phyloP scores from a whole-genome alignment of 2,329 filamentous ascomycete genomes.

The Plenodomus biglobosus region DNA sequence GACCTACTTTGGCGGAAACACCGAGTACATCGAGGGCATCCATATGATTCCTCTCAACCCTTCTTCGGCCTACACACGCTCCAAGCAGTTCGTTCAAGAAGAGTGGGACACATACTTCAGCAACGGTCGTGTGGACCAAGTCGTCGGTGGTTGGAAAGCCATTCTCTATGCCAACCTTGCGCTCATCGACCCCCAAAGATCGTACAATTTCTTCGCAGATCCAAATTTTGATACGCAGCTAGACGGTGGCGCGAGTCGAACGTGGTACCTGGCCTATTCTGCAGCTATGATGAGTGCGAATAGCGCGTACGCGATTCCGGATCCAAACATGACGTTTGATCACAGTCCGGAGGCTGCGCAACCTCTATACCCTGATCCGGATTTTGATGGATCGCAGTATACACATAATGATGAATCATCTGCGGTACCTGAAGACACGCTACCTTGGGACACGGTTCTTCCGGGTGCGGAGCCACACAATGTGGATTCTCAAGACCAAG shows the following conservation, averaged over 20 bases:
- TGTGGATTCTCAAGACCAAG: neutral
- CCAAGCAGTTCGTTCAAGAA: conserved; percentile 70
- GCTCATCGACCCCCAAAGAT: conserved; percentile 68
- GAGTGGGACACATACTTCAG: conserved; percentile 71
- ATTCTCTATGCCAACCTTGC: conserved; percentile 83
- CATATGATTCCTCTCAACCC: conserved; percentile 83
- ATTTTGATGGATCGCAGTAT: neutral
- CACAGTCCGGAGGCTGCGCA: neutral
- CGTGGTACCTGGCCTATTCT: conserved; percentile 44
- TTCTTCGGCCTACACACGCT: conserved; percentile 69
- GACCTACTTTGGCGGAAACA: conserved; percentile 72
- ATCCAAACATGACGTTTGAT: neutral
- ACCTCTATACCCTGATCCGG: neutral
- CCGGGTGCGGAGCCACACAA: neutral
- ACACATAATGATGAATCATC: neutral
- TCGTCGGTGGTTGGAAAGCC: conserved; percentile 80
- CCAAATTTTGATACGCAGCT: conserved; percentile 68
- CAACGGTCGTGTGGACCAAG: conserved; percentile 63
- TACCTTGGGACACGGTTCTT: neutral
- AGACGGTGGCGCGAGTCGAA: conserved; percentile 71
- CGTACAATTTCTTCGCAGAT: conserved; percentile 75
- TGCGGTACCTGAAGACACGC: neutral
- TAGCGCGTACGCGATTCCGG: neutral
- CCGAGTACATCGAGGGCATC: conserved; percentile 73
- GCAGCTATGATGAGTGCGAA: conserved; percentile 30